phyloP scores from a whole-genome alignment of 352 stramenopile species.

The Pythium monospermum region DNA sequence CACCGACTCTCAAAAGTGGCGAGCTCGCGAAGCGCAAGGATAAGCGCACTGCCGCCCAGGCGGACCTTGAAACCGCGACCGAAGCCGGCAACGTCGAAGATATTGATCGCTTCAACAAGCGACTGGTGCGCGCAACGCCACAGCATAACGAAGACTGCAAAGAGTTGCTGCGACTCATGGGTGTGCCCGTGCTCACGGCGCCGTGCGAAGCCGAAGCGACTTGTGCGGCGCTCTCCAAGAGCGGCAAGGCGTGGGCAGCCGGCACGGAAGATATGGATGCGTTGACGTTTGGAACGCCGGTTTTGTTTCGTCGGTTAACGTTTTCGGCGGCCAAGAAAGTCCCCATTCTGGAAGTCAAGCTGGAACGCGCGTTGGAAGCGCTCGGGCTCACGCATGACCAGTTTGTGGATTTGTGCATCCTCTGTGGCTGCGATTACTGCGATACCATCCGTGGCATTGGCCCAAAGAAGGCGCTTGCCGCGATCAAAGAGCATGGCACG shows the following conservation, averaged over 20 bases:
- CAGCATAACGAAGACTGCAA: constrained; percentile 94
- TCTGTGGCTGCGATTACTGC: constrained; percentile 99
- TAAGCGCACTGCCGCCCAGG: constrained; percentile 85
- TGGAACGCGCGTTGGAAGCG: constrained; percentile 89
- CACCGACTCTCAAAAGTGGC: constrained; percentile 95
- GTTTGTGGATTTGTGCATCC: constrained; percentile 99
- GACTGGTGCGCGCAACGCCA: constrained; percentile 84
- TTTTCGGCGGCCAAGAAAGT: constrained; percentile 87
- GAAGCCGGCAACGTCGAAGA: constrained; percentile 86
- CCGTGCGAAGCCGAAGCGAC: constrained; percentile 99
- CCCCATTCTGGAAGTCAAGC: constrained; percentile 89
- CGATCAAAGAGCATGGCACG: constrained; percentile 94
- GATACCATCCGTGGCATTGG: constrained; percentile 97
- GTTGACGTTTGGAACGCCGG: constrained; percentile 96
- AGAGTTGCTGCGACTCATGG: constrained; percentile 93
- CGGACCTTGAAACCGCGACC: constrained; percentile 77
- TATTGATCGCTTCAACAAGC: constrained; percentile 93
- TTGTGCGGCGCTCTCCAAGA: constrained; percentile 91
- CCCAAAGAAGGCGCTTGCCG: constrained; percentile 96
- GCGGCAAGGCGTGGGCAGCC: constrained; percentile 91
- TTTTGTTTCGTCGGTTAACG: constrained; percentile 91
- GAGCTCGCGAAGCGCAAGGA: constrained; percentile 95
- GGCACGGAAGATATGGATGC: constrained; percentile 99
- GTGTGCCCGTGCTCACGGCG: constrained; percentile 94
- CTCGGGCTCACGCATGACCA: constrained; percentile 91